Evolutionary conservation across 1,284 basidiomycete species (phyloP), one percentile per base, ranked within the genome.

Genomic region (Entoloma clypeatum): DNA sequence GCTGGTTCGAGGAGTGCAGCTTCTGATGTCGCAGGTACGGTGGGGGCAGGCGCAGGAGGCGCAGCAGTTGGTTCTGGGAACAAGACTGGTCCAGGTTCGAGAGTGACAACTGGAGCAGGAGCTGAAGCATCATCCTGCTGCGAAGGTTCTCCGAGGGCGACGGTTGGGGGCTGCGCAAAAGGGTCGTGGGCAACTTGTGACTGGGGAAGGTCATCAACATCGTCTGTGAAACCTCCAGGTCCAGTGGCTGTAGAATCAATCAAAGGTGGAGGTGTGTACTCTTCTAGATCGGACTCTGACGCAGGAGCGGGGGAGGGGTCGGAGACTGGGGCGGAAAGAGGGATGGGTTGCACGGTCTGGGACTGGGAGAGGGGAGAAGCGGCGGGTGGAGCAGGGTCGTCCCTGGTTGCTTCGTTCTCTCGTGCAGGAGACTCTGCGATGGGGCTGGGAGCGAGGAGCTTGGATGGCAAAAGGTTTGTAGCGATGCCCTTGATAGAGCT

Each of bases 351-450:
- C 22, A 3, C 25, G 36, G 6, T 39, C 36, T 8, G 44, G 21
- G n/a, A 43, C 7, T 58, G 54, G 9, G 55, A 48, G 24, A 67
- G 52, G 17, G 62, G 62, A 11, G 66, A 65, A 22, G 58, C 61
- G 0, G 60, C 62, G n/a, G 58, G 28, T 13, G 49, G 31, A 14
- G 49, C 42, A 17, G 31, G 16, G 14, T 34, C 45, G 18, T 33
- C 50, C 28, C 49, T 45, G 8, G 40, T 35, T 7, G 67, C 74
- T n/a, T 63, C 70, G 14, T 61, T 65, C 50, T 75, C 74, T 13
- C 72, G 65, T 7, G 63, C 65, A 19, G 78, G 77, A 1, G 75
- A 78, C 50, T 79, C 76, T 1, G 70, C 64, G 43, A 79, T 78
- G 5, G 78, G 76, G 41, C 71, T 77, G 11, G 62, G 61, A 1